phyloP scores from a whole-genome alignment of 352 stramenopile species.

The Albugo laibachii region DNA sequence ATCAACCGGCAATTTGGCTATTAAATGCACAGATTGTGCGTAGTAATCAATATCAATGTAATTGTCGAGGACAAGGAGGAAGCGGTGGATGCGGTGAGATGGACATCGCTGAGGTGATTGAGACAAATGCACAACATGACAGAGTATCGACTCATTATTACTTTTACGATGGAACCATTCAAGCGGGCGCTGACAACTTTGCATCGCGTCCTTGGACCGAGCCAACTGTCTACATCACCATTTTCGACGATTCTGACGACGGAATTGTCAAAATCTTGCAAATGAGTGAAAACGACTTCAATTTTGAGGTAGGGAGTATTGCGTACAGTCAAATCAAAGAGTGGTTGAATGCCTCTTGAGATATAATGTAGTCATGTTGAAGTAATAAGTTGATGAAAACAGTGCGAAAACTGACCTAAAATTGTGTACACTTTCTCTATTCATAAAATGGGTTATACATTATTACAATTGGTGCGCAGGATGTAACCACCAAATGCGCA shows the following conservation, averaged over 20 bases:
- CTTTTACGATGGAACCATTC: background rate
- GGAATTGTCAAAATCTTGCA: conserved; percentile 18
- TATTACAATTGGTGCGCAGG: no score
- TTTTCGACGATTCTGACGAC: conserved; percentile 12
- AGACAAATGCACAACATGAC: background rate
- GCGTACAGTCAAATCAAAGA: background rate
- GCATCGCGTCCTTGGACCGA: conserved; percentile 10
- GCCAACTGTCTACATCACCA: conserved; percentile 14
- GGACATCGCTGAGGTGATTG: background rate
- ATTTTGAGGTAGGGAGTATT: conserved; percentile 3
- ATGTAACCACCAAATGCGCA: no score
- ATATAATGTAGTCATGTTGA: no score
- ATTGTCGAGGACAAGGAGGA: conserved; percentile 32
- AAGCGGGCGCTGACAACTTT: conserved; percentile 15
- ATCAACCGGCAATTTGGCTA: conserved; percentile 37
- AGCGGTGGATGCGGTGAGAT: conserved; percentile 28
- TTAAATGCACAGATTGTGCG: conserved; percentile 33
- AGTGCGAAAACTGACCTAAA: no score
- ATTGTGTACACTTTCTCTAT: no score
- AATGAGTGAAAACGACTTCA: conserved; percentile 7
- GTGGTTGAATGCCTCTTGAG: background rate
- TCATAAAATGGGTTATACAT: no score
- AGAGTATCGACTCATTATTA: background rate
- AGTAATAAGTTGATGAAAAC: no score
- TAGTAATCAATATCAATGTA: conserved; percentile 38